phyloP scores from a whole-genome alignment of 2,329 filamentous ascomycete genomes.

The Microdochium paspali region DNA sequence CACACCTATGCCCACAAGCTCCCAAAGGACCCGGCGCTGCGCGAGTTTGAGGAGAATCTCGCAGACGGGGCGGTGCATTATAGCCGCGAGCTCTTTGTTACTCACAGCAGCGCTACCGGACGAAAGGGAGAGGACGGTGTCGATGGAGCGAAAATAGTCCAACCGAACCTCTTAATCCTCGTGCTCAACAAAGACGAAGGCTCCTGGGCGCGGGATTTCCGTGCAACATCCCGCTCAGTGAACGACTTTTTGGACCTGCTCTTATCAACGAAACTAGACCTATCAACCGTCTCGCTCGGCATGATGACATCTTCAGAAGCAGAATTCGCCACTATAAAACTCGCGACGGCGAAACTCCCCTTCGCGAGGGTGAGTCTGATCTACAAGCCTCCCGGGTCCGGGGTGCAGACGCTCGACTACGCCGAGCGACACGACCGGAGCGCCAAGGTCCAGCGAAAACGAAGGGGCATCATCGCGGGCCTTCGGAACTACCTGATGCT shows the following conservation, averaged over 20 bases:
- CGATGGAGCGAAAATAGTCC: not conserved
- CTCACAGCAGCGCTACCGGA: conserved; percentile 7
- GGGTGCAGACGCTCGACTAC: conserved; percentile 3
- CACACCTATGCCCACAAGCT: conserved; percentile 12
- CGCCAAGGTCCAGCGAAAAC: conserved; percentile 11
- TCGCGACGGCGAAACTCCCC: conserved; percentile 11
- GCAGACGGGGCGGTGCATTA: conserved; percentile 14
- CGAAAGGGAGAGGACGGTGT: not conserved
- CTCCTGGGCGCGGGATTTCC: conserved; percentile 17
- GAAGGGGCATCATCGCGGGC: conserved; percentile 15
- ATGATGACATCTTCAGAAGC: conserved; percentile 16
- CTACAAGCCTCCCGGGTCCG: conserved; percentile 7
- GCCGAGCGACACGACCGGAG: conserved; percentile 12
- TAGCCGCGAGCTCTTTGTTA: conserved; percentile 7
- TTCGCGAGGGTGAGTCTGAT: conserved; percentile 16
- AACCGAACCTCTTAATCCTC: conserved; percentile 13
- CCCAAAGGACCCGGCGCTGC: conserved; percentile 8
- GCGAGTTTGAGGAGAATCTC: conserved; percentile 10
- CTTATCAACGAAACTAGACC: conserved; percentile 13
- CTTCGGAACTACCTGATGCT: conserved; percentile 23
- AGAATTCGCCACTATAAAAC: conserved; percentile 13
- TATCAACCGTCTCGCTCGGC: conserved; percentile 13
- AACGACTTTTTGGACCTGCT: conserved; percentile 18
- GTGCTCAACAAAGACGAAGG: conserved; percentile 15
- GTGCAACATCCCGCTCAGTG: conserved; percentile 15